A percentile compares a stretch with the other conserved stretches of the same genome.
phyloP scores from a whole-genome alignment of 148 eudicot genomes.

The Spergularia marina region DNA sequence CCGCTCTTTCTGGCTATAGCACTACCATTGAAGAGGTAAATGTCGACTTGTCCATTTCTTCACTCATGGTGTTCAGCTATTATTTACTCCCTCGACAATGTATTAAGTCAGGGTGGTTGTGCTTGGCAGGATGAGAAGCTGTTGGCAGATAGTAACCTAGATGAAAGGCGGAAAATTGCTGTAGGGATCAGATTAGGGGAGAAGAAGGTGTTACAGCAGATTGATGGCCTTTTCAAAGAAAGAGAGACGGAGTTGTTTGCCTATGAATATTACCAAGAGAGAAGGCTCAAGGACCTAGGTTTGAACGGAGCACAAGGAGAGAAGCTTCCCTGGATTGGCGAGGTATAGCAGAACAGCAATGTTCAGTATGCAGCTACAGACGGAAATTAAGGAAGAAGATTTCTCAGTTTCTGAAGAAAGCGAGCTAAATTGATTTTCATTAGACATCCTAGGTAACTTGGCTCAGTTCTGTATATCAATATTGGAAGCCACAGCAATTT shows the following conservation, averaged over 20 bases:
- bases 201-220: conserved; percentile 81
- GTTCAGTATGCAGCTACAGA: conserved; percentile 1
- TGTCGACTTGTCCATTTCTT: neutral
- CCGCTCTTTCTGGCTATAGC: conserved; percentile 71
- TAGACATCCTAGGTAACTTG: neutral
- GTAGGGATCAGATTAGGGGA: conserved; percentile 72
- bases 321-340: conserved; percentile 68
- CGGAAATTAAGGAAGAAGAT: neutral
- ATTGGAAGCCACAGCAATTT: neutral
- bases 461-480: neutral
- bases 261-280: conserved; percentile 87
- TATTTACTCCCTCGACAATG: neutral
- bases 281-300: conserved; percentile 89
- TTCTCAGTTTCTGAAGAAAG: neutral
- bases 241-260: conserved; percentile 62
- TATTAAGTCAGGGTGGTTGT: neutral
- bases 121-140: conserved; percentile 73
- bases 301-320: conserved; percentile 91
- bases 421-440: neutral
- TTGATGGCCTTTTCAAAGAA: conserved; percentile 59
- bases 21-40: conserved; percentile 83
- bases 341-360: conserved; percentile 18
- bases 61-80: no score
- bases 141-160: conserved; percentile 47
- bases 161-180: conserved; percentile 53